Base-by-base conservation (phyloP, 1,284 basidiomycete species). In the Ceratobasidium sp. region DNA sequence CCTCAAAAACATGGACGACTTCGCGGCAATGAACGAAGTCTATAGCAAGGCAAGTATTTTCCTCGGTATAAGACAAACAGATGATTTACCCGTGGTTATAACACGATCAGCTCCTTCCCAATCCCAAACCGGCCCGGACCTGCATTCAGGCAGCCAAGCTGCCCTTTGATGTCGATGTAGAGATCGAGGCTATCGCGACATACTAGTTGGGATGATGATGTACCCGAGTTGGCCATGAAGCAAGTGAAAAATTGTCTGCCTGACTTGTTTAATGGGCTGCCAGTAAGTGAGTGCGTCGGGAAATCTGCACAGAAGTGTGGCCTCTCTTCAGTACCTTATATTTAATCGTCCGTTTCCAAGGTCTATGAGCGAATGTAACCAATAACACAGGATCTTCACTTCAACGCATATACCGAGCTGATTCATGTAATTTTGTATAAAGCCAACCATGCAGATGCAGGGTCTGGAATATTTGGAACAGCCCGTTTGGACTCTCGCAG, bases 131-230 rank as follows among this genome's bases (percentile, higher is more conserved):
- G 16, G 89, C 92, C 2, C 85, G 92, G 76, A 92, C 90, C 8
- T 93, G 91, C 80, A 91, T 93, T 78, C 90, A 92, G 84, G 92
- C 92, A 24, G 90, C 88, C 9, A 88, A 88, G 78, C 85, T 94
- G 43, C 92, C 92, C 9, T 86, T 87, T 79, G 91, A 92, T 78
- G 92, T 93, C 6, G 86, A 91, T 76, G 86, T 93, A 63, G 93
- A 95, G 83, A 89, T 94, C 75, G 92, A 93, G 83, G 89, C 87
- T 65, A 90, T 92, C 77, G 88, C 90, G 8, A 72, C 68, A 24
- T 72, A 72, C 46, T 72, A 58, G 24, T 16, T 37, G 5, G 22
- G 11, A 11, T 8, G 19, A 19, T n/a, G 19, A 19, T 37, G 34
- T 16, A 11, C 31, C 9, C 13, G 14, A 58, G 37, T 19, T 4